phyloP scores from a whole-genome alignment of 257 asterid genomes.

The Anisodus tanguticus region DNA sequence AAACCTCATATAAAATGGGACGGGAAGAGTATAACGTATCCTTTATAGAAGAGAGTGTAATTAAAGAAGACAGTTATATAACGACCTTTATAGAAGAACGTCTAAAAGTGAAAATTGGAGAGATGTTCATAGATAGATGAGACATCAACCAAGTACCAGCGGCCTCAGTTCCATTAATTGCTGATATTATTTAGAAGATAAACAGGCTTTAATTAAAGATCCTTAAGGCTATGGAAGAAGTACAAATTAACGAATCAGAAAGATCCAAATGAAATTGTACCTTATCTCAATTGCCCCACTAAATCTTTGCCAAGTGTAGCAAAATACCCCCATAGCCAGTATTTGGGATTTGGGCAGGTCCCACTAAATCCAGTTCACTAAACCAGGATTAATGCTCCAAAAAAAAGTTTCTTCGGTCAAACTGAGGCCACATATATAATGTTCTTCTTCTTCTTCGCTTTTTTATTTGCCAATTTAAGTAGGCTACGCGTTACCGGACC shows the following conservation, averaged over 20 bases:
- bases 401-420: neutral
- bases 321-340: neutral
- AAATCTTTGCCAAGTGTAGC: neutral
- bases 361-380: neutral
- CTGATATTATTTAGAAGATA: neutral
- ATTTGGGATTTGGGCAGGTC: neutral
- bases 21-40: too few relatives aligned
- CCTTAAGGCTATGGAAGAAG: neutral
- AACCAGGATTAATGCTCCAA: neutral
- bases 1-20: too few relatives aligned
- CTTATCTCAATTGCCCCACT: conserved; percentile 18
- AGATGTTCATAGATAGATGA: neutral
- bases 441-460: neutral
- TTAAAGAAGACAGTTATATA: neutral
- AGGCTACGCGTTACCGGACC: too few relatives aligned
- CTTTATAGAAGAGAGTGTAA: neutral
- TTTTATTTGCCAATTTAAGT: neutral
- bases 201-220: neutral
- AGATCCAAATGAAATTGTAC: neutral
- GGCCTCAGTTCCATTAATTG: conserved; percentile 24
- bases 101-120: neutral
- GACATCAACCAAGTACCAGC: neutral
- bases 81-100: neutral
- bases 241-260: neutral
- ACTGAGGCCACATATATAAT: neutral